phyloP scores from a whole-genome alignment of 805 yeast species.

The Hyphopichia homilentoma region DNA sequence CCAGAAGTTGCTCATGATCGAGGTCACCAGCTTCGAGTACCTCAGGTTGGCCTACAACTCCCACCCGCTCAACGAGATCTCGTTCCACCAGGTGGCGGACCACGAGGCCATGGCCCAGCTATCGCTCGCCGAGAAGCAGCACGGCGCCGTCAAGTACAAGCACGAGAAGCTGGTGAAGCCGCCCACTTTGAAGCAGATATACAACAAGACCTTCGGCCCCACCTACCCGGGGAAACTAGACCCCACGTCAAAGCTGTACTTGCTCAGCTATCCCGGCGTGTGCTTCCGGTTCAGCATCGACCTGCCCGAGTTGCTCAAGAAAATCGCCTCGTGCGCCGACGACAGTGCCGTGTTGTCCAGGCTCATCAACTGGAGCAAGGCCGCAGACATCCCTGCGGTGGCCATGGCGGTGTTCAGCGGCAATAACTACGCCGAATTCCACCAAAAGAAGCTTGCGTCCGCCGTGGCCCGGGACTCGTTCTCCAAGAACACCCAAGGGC shows the following conservation, averaged over 20 bases:
- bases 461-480: not conserved
- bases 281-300: slow-evolving; percentile 43
- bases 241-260: slow-evolving; percentile 25
- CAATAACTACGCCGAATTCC: slow-evolving; percentile 28
- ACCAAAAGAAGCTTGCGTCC: slow-evolving; percentile 3
- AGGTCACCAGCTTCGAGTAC: slow-evolving; percentile 18
- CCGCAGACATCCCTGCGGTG: slow-evolving; percentile 31
- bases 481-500: not conserved
- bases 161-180: slow-evolving; percentile 5
- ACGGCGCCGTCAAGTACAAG: slow-evolving; percentile 1
- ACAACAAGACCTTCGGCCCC: slow-evolving; percentile 59
- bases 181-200: slow-evolving; percentile 40
- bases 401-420: slow-evolving; percentile 40
- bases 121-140: no score
- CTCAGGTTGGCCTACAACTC: slow-evolving; percentile 29
- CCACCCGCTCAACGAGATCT: slow-evolving; percentile 24
- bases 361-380: slow-evolving; percentile 28
- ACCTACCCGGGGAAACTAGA: slow-evolving; percentile 52
- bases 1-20: slow-evolving; percentile 27
- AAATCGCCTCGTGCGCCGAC: slow-evolving; percentile 7
- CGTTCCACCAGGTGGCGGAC: slow-evolving; percentile 3
- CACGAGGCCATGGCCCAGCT: slow-evolving; percentile 1
- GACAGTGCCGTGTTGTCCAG: slow-evolving; percentile 23
- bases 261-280: slow-evolving; percentile 55
- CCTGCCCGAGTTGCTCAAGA: slow-evolving; percentile 13